These are phyloP conservation scores for Zymoseptoria pseudotritici DNA, from an alignment of 2,329 filamentous ascomycete species.

Conservation along the genomic window DNA sequence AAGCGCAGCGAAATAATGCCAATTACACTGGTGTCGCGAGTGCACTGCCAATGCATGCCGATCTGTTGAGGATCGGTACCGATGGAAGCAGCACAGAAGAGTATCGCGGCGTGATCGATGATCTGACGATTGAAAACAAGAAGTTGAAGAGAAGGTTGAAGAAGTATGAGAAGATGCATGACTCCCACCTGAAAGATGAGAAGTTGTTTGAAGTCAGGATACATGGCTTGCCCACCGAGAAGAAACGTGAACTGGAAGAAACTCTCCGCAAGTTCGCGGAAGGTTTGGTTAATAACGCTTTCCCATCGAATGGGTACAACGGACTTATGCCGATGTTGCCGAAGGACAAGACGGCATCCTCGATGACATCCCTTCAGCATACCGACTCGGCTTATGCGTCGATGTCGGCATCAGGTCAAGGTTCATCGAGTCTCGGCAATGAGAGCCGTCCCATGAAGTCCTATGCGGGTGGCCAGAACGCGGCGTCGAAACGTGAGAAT, in stretches of 20 bases:
- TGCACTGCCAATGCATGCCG: constrained; percentile 19
- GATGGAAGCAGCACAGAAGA: constrained; percentile 61
- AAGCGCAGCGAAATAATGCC: constrained; percentile 2
- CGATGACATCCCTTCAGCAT: constrained; percentile 42
- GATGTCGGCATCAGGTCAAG: constrained; percentile 42
- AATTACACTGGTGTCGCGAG: constrained; percentile 4
- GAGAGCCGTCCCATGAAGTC: constrained; percentile 4
- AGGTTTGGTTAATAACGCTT: constrained; percentile 48
- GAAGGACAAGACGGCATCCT: constrained; percentile 52
- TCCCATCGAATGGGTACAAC: constrained; percentile 24
- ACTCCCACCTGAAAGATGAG: constrained; percentile 61
- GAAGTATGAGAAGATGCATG: constrained; percentile 61
- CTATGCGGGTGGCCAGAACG: constrained; percentile 16
- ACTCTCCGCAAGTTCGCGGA: constrained; percentile 64
- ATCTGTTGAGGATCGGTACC: constrained; percentile 37
- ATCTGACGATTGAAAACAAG: constrained; percentile 77
- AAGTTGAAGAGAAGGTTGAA: constrained; percentile 65
- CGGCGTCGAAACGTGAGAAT: constrained; percentile 44
- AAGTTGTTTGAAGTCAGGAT: constrained; percentile 78
- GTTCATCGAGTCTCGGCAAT: constrained; percentile 27
- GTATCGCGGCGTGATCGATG: constrained; percentile 76
- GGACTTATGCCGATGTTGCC: constrained; percentile 41
- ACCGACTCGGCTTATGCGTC: constrained; percentile 57
- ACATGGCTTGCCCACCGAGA: constrained; percentile 62
- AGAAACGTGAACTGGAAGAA: constrained; percentile 69